These are phyloP conservation scores for Blastosporella zonata DNA, from an alignment of 1,284 basidiomycete species.

Conservation along the genomic window DNA sequence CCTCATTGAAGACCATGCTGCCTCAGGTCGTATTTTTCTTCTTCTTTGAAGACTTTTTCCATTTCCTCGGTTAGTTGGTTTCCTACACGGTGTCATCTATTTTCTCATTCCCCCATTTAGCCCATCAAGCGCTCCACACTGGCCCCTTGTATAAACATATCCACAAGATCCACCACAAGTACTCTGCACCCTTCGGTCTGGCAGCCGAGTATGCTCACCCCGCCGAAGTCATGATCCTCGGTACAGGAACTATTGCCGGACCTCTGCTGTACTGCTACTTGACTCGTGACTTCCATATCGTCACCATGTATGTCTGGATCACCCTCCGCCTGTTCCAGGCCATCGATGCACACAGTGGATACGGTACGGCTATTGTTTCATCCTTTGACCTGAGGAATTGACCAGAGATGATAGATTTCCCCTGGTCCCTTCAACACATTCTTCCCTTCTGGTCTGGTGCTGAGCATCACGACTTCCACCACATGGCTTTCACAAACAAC, in stretches of 20 bases:
- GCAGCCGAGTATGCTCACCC: constrained; percentile 98
- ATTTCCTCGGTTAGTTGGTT: constrained; percentile 63
- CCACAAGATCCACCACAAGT: constrained; percentile 98
- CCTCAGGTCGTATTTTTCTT: constrained; percentile 92
- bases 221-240: constrained; percentile 88
- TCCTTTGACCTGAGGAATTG: constrained; percentile 6
- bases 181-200: constrained; percentile 94
- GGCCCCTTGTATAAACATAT: constrained; percentile 94
- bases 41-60: constrained; percentile 95
- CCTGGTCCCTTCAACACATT: constrained; percentile 94
- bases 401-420: constrained; percentile 67
- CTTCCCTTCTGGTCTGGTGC: constrained; percentile 98
- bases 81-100: neutral
- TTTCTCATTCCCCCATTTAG: constrained; percentile 34
- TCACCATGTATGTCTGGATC: constrained; percentile 95
- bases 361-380: constrained; percentile 51
- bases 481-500: constrained; percentile 90
- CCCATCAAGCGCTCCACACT: constrained; percentile 89
- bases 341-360: constrained; percentile 95
- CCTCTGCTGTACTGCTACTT: constrained; percentile 85
- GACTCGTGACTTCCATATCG: constrained; percentile 77
- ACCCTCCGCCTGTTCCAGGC: constrained; percentile 94
- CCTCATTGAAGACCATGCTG: constrained; percentile 63
- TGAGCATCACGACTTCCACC: constrained; percentile 97
- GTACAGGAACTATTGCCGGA: constrained; percentile 83